Evolutionary conservation across 352 stramenopile species (phyloP), one percentile per base, ranked within the genome.

Genomic region (Phytophthora agathidicida): DNA sequence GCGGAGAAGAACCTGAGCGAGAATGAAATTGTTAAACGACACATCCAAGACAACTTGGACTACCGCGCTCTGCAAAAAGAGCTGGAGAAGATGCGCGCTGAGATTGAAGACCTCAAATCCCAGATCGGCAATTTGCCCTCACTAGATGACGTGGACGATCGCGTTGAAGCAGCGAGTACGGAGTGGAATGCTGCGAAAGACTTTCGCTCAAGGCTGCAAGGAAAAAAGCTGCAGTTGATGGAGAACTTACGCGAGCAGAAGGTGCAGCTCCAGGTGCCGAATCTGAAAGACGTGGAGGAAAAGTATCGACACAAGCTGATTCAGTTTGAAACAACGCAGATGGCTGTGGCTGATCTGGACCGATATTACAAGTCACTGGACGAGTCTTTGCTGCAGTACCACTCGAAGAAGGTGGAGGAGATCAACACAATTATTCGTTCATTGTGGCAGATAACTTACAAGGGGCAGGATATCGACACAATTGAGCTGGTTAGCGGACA

Each of bases 381-480:
- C 61, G 90, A 98, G 54, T 97, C 96, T 3, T 77, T 99, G 19
- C 77, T 99, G 35, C 77, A 96, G 43, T 99, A 98, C 71, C 98
- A 99, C 72, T 92, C 86, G 16, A 97, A 98, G 55, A 99, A 99
- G 70, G 98, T 99, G 43, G 88, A 90, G 36, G 97, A 99, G 59
- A 99, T 99, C 71, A 99, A 99, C 80, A 97, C 97, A 28, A 99
- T 99, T 50, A 99, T 99, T 62, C 81, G 88, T 20, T 96, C 98
- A 43, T 72, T 99, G 13, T 99, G 97, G 97, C 84, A 96, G 53
- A 89, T 99, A 27, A 99, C 97, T 3, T 99, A 99, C 88, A 98
- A 98, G 58, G 98, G 98, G 0, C 86, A 98, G 69, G 98, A 99
- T 71, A 99, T 99, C 53, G 98, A 99, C 53, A 98, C 94, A 14